Evolutionary conservation across 257 asterid genomes (phyloP).

Genomic region (Fraxinus pennsylvanica): DNA sequence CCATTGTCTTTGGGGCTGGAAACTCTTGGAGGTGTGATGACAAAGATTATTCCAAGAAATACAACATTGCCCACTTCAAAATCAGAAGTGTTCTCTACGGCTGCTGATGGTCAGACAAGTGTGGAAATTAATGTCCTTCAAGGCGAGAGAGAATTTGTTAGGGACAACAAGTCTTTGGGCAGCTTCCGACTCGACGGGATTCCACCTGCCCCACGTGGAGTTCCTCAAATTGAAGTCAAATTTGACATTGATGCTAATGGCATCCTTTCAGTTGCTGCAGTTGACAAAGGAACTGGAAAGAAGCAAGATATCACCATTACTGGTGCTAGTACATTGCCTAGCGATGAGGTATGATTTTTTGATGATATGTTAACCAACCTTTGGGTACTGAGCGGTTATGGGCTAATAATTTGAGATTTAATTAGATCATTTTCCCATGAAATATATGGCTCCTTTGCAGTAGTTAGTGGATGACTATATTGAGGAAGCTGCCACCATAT

Average conservation of each 20-base stretch:
- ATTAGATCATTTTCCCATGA: background rate
- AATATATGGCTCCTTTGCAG: background rate
- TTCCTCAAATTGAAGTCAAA: conserved; percentile 96
- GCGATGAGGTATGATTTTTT: conserved; percentile 69
- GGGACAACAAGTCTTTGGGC: conserved; percentile 94
- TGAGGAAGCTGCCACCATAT: too few relatives aligned
- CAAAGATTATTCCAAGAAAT: conserved; percentile 89
- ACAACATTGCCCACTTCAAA: conserved; percentile 94
- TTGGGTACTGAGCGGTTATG: background rate
- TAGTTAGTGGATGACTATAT: background rate
- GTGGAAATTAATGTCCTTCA: conserved; percentile 96
- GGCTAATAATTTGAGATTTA: background rate
- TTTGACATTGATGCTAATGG: conserved; percentile 98
- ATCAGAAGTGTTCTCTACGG: conserved; percentile 97
- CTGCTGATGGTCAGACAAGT: conserved; percentile 99
- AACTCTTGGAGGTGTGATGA: conserved; percentile 99
- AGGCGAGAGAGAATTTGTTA: conserved; percentile 96
- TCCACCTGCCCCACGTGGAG: conserved; percentile 99
- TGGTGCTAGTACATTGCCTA: conserved; percentile 96
- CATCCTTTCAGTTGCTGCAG: conserved; percentile 85
- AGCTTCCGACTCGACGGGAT: conserved; percentile 99
- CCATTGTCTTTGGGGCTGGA: conserved; percentile 95
- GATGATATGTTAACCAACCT: background rate
- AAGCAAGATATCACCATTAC: conserved; percentile 96
- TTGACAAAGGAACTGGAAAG: conserved; percentile 96